A percentile compares a stretch with the other conserved stretches of the same genome.
Conservation (phyloP, 1,284 basidiomycete genomes). For the Sphagnurus paluster region DNA sequence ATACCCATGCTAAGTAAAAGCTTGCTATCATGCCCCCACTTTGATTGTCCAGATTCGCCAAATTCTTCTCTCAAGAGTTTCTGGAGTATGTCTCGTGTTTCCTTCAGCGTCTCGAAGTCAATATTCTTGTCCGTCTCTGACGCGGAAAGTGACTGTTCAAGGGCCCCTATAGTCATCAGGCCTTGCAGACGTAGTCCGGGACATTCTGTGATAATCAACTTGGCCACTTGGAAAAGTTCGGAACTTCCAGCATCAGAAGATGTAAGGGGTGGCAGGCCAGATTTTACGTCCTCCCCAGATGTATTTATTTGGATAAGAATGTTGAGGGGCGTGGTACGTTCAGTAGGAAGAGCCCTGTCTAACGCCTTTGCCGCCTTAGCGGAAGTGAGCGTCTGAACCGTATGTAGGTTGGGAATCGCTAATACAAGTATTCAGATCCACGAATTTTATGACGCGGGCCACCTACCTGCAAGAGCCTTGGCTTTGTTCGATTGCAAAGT, state of each 20-base stretch:
- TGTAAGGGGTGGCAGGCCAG: slow-evolving; percentile 72
- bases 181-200: slow-evolving; percentile 78
- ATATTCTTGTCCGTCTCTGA: slow-evolving; percentile 69
- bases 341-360: slow-evolving; percentile 70
- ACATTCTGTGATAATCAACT: slow-evolving; percentile 72
- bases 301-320: slow-evolving; percentile 95
- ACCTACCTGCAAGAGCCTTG: slow-evolving; percentile 83
- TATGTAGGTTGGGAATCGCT: slow-evolving; percentile 89
- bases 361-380: slow-evolving; percentile 82
- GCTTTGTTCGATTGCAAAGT: slow-evolving; percentile 95
- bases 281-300: slow-evolving; percentile 88
- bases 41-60: slow-evolving; percentile 26
- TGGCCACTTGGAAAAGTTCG: slow-evolving; percentile 69
- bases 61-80: slow-evolving; percentile 40
- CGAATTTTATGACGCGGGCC: slow-evolving; percentile 8
- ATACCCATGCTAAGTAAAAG: slow-evolving; percentile 96
- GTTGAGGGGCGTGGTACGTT: slow-evolving; percentile 57
- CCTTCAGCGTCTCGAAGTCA: slow-evolving; percentile 78
- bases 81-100: slow-evolving; percentile 62
- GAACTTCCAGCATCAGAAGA: slow-evolving; percentile 34
- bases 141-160: slow-evolving; percentile 63
- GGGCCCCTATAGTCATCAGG: slow-evolving; percentile 95
- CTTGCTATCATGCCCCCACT: slow-evolving; percentile 56
- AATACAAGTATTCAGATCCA: slow-evolving; percentile 1
- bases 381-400: slow-evolving; percentile 91